Evolutionary conservation across 2,329 filamentous ascomycete genomes (phyloP).

Genomic region (Fusarium sp.): DNA sequence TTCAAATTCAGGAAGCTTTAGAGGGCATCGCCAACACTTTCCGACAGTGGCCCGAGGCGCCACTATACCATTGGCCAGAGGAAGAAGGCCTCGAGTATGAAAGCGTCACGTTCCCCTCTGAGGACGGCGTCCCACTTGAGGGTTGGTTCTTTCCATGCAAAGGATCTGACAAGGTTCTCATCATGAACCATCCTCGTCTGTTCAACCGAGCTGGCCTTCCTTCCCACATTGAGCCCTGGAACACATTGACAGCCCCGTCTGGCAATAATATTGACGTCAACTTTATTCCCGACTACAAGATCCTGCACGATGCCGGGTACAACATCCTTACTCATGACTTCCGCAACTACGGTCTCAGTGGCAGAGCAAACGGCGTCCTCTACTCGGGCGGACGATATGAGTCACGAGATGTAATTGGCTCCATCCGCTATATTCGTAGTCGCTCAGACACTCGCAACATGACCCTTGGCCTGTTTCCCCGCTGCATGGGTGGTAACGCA

Average conservation of each 20-base stretch:
- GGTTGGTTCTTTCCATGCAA: constrained; percentile 6
- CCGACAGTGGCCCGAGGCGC: not conserved
- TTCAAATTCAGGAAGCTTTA: not conserved
- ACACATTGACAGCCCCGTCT: not conserved
- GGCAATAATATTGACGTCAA: constrained; percentile 8
- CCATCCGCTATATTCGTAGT: not conserved
- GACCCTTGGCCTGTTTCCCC: not conserved
- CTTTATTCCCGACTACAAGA: constrained; percentile 7
- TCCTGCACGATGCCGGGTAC: not conserved
- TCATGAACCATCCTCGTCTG: constrained; percentile 7
- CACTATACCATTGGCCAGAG: not conserved
- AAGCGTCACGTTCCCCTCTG: constrained; percentile 1
- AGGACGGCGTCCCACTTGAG: constrained; percentile 3
- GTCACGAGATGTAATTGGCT: not conserved
- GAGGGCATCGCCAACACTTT: not conserved
- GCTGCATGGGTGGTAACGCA: not conserved
- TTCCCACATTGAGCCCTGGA: not conserved
- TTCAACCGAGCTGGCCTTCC: constrained; percentile 1
- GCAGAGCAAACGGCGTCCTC: constrained; percentile 1
- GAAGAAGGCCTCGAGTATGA: not conserved
- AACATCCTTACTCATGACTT: not conserved
- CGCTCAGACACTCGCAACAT: not conserved
- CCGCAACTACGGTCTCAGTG: constrained; percentile 3
- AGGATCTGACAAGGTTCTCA: not conserved
- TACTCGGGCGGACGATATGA: constrained; percentile 1